Conservation (phyloP, 164 flowering plant species). For the Taxillus chinensis region DNA sequence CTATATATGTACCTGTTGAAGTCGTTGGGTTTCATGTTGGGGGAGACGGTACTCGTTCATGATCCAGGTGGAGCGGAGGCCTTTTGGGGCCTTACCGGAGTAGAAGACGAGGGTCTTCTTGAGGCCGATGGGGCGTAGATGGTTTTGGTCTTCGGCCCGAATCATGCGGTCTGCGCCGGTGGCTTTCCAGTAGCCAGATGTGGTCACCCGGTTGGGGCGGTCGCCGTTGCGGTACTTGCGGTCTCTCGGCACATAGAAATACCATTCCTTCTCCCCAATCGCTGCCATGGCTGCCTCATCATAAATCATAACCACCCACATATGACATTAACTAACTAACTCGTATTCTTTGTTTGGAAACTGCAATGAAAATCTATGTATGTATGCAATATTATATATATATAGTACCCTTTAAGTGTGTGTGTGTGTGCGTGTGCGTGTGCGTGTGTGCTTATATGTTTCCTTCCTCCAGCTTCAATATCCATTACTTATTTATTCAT, state of each 20-base stretch:
- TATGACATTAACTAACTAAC: too few species aligned
- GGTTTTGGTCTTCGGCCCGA: conserved; percentile 35
- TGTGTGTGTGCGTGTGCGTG: too few species aligned
- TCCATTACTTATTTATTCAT: too few species aligned
- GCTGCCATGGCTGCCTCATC: conserved; percentile 63
- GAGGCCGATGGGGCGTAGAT: conserved; percentile 60
- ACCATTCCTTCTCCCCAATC: conserved; percentile 99
- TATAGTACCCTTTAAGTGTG: too few species aligned
- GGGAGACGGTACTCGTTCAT: conserved; percentile 98
- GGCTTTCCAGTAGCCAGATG: conserved; percentile 98
- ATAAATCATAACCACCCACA: background rate
- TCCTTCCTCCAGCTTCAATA: too few species aligned
- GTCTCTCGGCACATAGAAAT: conserved; percentile 92
- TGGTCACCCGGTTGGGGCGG: conserved; percentile 87
- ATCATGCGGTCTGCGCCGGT: conserved; percentile 98
- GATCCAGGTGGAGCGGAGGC: conserved; percentile 91
- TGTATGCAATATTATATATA: too few species aligned
- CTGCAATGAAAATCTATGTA: too few species aligned
- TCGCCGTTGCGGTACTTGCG: conserved; percentile 93
- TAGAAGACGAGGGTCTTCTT: conserved; percentile 98
- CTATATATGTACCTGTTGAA: conserved; percentile 44
- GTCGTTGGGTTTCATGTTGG: conserved; percentile 73
- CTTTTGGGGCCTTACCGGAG: conserved; percentile 98
- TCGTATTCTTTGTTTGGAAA: too few species aligned
- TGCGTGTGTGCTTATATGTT: too few species aligned